Evolutionary conservation across 768 basidiomycete genomes (phyloP).

Genomic region (Austroboletus eburneus): DNA sequence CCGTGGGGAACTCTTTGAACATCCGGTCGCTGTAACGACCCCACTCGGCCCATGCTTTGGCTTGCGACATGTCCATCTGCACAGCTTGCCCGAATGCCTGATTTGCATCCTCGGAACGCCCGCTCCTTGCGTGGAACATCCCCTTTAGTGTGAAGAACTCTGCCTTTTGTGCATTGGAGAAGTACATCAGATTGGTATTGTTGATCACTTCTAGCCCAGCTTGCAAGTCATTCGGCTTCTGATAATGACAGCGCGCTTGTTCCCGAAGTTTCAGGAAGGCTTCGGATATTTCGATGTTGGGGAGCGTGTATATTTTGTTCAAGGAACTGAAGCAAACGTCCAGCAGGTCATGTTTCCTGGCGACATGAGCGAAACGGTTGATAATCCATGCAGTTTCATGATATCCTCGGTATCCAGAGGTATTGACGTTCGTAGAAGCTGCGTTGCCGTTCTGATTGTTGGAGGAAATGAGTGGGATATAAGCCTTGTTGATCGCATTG

Average conservation of each 20-base stretch:
- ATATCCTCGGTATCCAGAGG: slow-evolving; percentile 91
- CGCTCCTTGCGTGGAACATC: slow-evolving; percentile 92
- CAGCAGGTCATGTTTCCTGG: slow-evolving; percentile 91
- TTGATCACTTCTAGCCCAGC: slow-evolving; percentile 98
- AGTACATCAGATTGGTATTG: slow-evolving; percentile 98
- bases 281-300: slow-evolving; percentile 99
- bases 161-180: slow-evolving; percentile 89
- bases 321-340: slow-evolving; percentile 94
- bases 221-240: slow-evolving; percentile 88
- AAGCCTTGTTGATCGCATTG: slow-evolving; percentile 92
- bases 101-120: slow-evolving; percentile 85
- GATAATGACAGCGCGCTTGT: slow-evolving; percentile 97
- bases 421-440: slow-evolving; percentile 59
- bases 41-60: slow-evolving; percentile 99
- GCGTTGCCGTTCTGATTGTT: slow-evolving; percentile 49
- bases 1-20: slow-evolving; percentile 81
- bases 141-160: slow-evolving; percentile 99
- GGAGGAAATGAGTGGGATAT: slow-evolving; percentile 80
- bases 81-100: slow-evolving; percentile 92
- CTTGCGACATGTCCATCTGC: slow-evolving; percentile 90
- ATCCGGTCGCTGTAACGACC: slow-evolving; percentile 89
- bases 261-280: slow-evolving; percentile 98
- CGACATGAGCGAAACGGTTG: slow-evolving; percentile 98
- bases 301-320: slow-evolving; percentile 96
- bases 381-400: slow-evolving; percentile 99